Evolutionary conservation across 306 rosid genomes (phyloP).

Genomic region (Gastrolobium villosum): DNA sequence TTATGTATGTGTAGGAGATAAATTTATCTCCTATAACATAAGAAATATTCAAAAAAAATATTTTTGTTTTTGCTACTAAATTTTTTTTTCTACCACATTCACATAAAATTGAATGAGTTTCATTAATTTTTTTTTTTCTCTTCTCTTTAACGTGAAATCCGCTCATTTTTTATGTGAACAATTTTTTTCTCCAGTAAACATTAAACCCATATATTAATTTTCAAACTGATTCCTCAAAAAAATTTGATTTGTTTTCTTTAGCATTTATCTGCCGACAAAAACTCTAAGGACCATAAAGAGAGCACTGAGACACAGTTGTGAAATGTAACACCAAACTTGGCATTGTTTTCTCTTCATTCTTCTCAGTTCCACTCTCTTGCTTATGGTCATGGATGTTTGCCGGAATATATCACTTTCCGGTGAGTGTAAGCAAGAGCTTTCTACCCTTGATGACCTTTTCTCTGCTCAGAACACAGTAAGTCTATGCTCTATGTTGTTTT

Average conservation of each 20-base stretch:
- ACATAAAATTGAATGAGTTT: too few relatives aligned
- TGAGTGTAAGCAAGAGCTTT: constrained; percentile 46
- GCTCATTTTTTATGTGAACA: too few relatives aligned
- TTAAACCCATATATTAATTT: too few relatives aligned
- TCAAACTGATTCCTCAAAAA: background rate
- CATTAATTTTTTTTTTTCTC: background rate
- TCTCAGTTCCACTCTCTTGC: constrained; percentile 18
- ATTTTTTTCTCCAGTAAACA: too few relatives aligned
- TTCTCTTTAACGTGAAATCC: background rate
- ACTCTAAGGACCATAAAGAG: constrained; percentile 52
- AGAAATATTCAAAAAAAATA: too few relatives aligned
- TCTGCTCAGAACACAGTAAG: constrained; percentile 54
- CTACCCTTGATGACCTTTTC: constrained; percentile 52
- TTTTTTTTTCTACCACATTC: too few relatives aligned
- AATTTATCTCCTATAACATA: too few relatives aligned
- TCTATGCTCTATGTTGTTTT: background rate
- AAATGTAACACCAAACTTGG: constrained; percentile 35
- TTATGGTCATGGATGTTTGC: constrained; percentile 46
- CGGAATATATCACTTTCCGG: constrained; percentile 53
- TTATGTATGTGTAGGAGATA: too few relatives aligned
- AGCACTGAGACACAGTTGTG: constrained; percentile 28
- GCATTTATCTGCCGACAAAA: constrained; percentile 76
- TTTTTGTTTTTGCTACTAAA: too few relatives aligned
- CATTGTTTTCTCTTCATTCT: background rate
- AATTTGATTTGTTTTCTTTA: constrained; percentile 42